Evolutionary conservation across 2,329 filamentous ascomycete species (phyloP), one percentile per base, ranked within the genome.

Genomic region (Sarocladiaceae sp.): DNA sequence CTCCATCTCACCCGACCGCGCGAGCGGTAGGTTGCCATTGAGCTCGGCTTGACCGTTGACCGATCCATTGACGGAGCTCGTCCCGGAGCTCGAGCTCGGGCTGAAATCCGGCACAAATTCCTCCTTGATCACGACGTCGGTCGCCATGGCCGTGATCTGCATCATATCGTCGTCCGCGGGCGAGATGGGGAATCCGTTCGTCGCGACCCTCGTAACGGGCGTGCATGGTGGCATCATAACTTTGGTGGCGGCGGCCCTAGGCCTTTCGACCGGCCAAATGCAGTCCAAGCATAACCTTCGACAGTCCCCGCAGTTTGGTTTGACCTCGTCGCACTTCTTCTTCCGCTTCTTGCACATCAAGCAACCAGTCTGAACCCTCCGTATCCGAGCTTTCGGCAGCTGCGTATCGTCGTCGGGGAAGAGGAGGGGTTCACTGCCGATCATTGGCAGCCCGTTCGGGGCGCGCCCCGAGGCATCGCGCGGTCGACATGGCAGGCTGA

Each of bases 251-350:
- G 26, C 28, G 10, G 26, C 17, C 15, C n/a, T 18, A 3, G 31
- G 44, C 18, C 44, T 48, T 15, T 33, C 28, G 26, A 33, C 11
- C 3, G 64, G 64, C 65, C 64, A 67, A 3, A 58, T 55, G 54
- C 66, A 68, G 35, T 66, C 63, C 29, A 67, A 64, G 37, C 65
- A 67, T 13, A 67, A 52, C 12, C 66, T 60, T n/a, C 61, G 59
- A 49, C 70, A 73, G 50, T 69, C 66, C 28, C 64, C 63, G 55
- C 72, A 75, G 37, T 65, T 64, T 2, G 72, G 72, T 55, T 72
- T 73, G 10, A 58, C 60, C 60, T 76, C 73, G 54, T 75, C 72
- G 59, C 72, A 76, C 59, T 75, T 75, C 65, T 75, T 75, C 64
- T 75, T 74, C 40, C 72, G 68, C 23, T 64, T 64, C 57, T 73